Conservation (phyloP, 2,329 filamentous ascomycete species). For the Leptographium wingfieldii region DNA sequence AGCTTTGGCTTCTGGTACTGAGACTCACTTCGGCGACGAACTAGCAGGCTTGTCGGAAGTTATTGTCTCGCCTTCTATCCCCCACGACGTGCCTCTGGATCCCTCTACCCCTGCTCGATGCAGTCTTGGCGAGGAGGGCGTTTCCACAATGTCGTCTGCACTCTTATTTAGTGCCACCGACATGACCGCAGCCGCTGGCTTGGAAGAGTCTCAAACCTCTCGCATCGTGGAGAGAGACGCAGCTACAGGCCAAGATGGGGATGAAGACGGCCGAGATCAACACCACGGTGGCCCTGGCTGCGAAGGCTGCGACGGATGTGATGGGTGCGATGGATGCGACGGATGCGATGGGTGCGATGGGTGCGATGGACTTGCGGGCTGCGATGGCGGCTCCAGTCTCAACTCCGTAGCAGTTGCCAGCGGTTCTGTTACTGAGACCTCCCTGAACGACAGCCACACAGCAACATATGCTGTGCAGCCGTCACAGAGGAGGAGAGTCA, state of each 20-base stretch:
- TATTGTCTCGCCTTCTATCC: not conserved
- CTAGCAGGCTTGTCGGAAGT: not conserved
- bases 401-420: too few species aligned
- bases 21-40: not conserved
- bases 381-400: too few species aligned
- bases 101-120: too few species aligned
- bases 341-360: too few species aligned
- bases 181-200: not conserved
- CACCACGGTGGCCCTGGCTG: not conserved
- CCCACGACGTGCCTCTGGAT: not conserved
- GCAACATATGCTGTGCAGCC: not conserved
- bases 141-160: not conserved
- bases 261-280: not conserved
- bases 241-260: not conserved
- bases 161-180: not conserved
- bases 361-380: too few species aligned
- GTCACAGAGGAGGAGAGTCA: not conserved
- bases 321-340: too few species aligned
- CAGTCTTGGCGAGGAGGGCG: too few species aligned
- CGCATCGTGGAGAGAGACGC: not conserved
- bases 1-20: not conserved
- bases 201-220: not conserved
- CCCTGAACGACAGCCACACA: too few species aligned
- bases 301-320: too few species aligned
- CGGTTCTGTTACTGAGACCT: not conserved